These are phyloP conservation scores for Warburgia ugandensis DNA, from an alignment of 164 flowering plant genomes.

Conservation along the genomic window DNA sequence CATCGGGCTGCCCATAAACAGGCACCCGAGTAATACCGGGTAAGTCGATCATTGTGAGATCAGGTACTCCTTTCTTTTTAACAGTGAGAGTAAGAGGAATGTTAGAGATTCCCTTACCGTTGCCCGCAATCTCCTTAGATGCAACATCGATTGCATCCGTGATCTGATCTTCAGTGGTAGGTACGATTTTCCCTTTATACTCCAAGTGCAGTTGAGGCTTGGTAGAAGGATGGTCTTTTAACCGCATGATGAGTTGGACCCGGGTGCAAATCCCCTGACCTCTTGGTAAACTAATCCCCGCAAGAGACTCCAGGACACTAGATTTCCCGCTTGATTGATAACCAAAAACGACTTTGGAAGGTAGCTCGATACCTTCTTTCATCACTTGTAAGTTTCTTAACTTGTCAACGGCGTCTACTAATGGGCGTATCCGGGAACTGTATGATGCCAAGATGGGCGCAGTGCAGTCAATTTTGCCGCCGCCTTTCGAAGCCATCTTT, in stretches of 20 bases:
- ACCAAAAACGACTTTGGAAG: constrained; percentile 16
- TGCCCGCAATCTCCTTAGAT: constrained; percentile 33
- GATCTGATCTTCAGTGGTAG: constrained; percentile 18
- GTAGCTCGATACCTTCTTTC: constrained; percentile 13
- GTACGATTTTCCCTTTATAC: constrained; percentile 14
- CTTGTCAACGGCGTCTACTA: constrained; percentile 9
- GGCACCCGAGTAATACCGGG: constrained; percentile 46
- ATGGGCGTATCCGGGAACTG: constrained; percentile 9
- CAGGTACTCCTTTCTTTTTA: constrained; percentile 25
- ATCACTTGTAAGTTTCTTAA: constrained; percentile 12
- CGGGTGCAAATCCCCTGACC: constrained; percentile 19
- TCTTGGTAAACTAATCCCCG: constrained; percentile 13
- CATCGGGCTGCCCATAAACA: constrained; percentile 43
- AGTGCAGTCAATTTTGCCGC: background rate
- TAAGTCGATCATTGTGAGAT: constrained; percentile 30
- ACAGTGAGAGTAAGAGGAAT: constrained; percentile 29
- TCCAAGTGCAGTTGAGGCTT: constrained; percentile 10
- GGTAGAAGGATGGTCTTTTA: constrained; percentile 1
- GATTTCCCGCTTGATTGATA: constrained; percentile 15
- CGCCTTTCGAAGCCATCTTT: too few species aligned
- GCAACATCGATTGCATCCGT: constrained; percentile 22
- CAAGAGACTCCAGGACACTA: constrained; percentile 14
- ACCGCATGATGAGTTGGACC: constrained; percentile 12
- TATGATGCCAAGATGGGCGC: constrained; percentile 4
- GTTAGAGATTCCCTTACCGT: constrained; percentile 29